Base-by-base conservation (phyloP, 352 stramenopile genomes). In the Globisporangium lucens region DNA sequence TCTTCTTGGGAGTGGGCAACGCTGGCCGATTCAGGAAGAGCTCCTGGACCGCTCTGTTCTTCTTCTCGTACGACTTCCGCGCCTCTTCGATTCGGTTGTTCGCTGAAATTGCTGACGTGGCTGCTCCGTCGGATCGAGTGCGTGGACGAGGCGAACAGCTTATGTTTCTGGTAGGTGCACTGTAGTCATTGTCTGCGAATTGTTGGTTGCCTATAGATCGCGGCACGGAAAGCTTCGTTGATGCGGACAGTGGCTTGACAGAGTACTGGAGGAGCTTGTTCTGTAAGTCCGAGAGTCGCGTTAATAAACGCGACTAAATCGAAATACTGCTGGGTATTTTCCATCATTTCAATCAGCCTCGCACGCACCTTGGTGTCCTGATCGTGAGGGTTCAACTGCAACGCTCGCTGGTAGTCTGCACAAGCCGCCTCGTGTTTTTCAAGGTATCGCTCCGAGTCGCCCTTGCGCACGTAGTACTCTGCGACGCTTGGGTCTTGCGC, bases 381-480 rank as follows among this genome's bases (percentile, higher is more conserved):
- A 65, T 93, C 86, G n/a, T 71, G 68, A 1, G 88, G 80, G 13
- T 84, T 82, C 36, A 95, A 64, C 61, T 66, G 63, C 55, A 89
- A 65, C 0, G 82, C 82, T 36, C 76, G 56, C 22, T 80, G 63
- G 59, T 92, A 92, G 64, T 87, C 75, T 20, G 68, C 52, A 41
- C 74, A 85, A 33, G 82, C 82, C 13, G 76, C 74, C 51, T 87
- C 66, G 68, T 90, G 80, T 46, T 83, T 85, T 36, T 92, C 85
- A 38, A 91, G 79, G 69, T 87, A 94, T 15, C 86, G 80, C n/a
- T 76, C 81, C 13, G 84, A 79, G 56, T 94, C 88, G 24, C 86
- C 86, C 66, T 83, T 79, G n/a, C 86, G 78, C 15, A 89, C 72
- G 62, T 87, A 82, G 61, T 93, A 96, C 4, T 71, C 77, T 5